Percentiles rank a stretch among this genome's conserved stretches.
phyloP scores from a whole-genome alignment of 1,284 basidiomycete species.

The Inonotus obliquus region DNA sequence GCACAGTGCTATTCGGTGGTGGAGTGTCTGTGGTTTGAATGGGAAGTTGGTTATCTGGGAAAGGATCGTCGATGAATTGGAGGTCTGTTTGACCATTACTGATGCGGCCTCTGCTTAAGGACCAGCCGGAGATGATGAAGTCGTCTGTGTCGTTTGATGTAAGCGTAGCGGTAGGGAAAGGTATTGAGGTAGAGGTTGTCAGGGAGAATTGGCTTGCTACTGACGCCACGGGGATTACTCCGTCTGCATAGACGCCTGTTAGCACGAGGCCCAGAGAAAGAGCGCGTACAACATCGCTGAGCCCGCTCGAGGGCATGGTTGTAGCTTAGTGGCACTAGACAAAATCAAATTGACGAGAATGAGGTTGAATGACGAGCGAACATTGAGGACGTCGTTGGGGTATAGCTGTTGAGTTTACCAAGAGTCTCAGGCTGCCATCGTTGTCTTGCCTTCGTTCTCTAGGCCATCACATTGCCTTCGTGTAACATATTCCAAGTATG shows the following conservation, averaged over 20 bases:
- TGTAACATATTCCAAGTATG: background rate
- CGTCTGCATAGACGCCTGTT: slow-evolving; percentile 3
- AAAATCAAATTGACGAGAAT: background rate
- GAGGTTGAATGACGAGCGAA: background rate
- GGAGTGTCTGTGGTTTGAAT: slow-evolving; percentile 24
- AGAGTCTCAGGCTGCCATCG: background rate
- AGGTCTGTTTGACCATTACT: slow-evolving; percentile 53
- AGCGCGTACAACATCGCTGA: slow-evolving; percentile 2
- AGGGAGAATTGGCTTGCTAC: slow-evolving; percentile 54
- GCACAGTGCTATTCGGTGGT: slow-evolving; percentile 44
- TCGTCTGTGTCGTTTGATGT: slow-evolving; percentile 43
- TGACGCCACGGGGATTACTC: slow-evolving; percentile 25
- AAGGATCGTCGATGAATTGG: slow-evolving; percentile 62
- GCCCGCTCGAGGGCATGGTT: background rate
- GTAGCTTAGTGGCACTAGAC: background rate
- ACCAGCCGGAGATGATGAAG: slow-evolving; percentile 57
- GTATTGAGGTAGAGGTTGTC: slow-evolving; percentile 54
- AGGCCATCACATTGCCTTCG: background rate
- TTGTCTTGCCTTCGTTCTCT: too few relatives aligned
- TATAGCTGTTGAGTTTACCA: too few relatives aligned
- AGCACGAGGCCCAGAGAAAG: slow-evolving; percentile 1
- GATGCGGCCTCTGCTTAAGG: slow-evolving; percentile 52
- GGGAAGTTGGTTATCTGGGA: slow-evolving; percentile 43
- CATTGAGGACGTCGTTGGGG: background rate
- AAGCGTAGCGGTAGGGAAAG: slow-evolving; percentile 64